These are phyloP conservation scores for Verbena officinalis DNA, from an alignment of 257 asterid genomes.

Conservation along the genomic window DNA sequence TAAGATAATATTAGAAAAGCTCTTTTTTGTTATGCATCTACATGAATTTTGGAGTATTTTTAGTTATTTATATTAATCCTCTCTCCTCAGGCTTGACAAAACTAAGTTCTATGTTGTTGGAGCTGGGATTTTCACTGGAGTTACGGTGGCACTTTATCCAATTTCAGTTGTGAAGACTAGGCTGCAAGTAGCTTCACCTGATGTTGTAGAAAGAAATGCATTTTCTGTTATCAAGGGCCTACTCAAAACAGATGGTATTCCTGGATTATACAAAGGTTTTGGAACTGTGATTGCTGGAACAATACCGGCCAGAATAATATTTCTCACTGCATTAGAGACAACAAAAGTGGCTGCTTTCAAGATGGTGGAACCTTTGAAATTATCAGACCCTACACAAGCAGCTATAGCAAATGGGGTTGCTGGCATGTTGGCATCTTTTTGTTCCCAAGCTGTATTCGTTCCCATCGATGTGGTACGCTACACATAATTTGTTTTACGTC, in stretches of 20 bases:
- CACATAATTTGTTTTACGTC: not conserved
- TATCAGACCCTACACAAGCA: conserved; percentile 75
- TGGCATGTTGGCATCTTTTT: conserved; percentile 79
- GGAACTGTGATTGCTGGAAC: conserved; percentile 83
- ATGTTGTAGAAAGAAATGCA: conserved; percentile 62
- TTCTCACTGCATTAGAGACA: conserved; percentile 82
- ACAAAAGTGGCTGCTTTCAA: conserved; percentile 68
- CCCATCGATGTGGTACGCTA: conserved; percentile 85
- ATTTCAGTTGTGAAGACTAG: conserved; percentile 85
- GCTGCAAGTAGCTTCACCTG: conserved; percentile 67
- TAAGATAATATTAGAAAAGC: not conserved
- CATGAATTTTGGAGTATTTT: not conserved
- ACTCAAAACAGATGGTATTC: conserved; percentile 65
- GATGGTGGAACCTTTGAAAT: conserved; percentile 59
- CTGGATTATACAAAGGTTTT: conserved; percentile 82
- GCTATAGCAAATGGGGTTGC: conserved; percentile 81
- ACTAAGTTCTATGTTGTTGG: conserved; percentile 72
- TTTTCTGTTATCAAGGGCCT: conserved; percentile 67
- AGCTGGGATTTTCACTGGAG: conserved; percentile 81
- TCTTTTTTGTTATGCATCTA: not conserved
- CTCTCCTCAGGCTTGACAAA: conserved; percentile 70
- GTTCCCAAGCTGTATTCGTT: conserved; percentile 83
- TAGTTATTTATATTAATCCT: conserved; percentile 20
- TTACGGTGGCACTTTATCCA: conserved; percentile 84
- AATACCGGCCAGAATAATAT: conserved; percentile 75